These are phyloP conservation scores for Torulaspora quercuum DNA, from an alignment of 805 yeast species.

Conservation along the genomic window DNA sequence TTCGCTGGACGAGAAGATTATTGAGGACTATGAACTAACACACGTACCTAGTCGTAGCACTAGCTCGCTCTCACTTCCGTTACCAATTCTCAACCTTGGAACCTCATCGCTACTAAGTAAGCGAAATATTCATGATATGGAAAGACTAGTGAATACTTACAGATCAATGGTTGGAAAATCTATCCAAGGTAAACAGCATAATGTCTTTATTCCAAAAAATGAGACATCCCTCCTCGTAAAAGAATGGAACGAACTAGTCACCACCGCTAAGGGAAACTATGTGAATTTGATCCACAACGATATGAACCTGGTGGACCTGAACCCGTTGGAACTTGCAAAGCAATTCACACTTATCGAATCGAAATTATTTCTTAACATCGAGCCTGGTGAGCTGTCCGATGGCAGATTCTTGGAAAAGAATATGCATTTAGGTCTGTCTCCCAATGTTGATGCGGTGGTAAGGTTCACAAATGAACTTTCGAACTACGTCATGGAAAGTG, in stretches of 20 bases:
- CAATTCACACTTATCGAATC: constrained; percentile 73
- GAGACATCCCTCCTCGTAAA: constrained; percentile 11
- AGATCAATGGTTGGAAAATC: constrained; percentile 29
- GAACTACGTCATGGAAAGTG: constrained; percentile 67
- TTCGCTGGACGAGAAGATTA: constrained; percentile 45
- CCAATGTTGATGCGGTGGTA: constrained; percentile 58
- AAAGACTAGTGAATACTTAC: constrained; percentile 49
- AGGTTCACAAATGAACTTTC: constrained; percentile 69
- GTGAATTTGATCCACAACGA: constrained; percentile 17
- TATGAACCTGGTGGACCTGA: constrained; percentile 42
- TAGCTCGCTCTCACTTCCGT: constrained; percentile 38
- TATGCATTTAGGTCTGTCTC: constrained; percentile 55
- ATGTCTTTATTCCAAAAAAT: constrained; percentile 7
- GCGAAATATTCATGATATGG: constrained; percentile 38
- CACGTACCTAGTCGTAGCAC: constrained; percentile 37
- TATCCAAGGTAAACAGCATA: not conserved
- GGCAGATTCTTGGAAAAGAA: constrained; percentile 60
- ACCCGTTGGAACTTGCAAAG: constrained; percentile 72
- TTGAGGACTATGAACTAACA: constrained; percentile 57
- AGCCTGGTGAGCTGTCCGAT: constrained; percentile 62
- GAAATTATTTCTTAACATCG: constrained; percentile 57
- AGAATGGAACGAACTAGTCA: constrained; percentile 14
- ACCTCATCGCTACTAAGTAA: constrained; percentile 40
- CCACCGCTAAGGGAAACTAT: constrained; percentile 1
- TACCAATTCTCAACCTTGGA: constrained; percentile 33